Base-by-base conservation (phyloP, 345 rosid species). In the Syzygium jambos region DNA sequence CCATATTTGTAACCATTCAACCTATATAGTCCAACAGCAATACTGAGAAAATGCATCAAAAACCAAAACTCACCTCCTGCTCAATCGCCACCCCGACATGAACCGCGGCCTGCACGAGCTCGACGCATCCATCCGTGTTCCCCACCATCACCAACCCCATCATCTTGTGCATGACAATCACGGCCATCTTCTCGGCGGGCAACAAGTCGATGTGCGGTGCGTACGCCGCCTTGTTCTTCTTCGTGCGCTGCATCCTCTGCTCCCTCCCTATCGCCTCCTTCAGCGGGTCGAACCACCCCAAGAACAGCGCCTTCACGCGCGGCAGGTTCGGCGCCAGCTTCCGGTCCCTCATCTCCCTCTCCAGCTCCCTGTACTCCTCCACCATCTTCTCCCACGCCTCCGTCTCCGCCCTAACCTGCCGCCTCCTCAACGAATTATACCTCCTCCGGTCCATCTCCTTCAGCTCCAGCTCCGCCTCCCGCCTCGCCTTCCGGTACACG, bases 121-220 rank as follows among this genome's bases (percentile, higher is more conserved):
- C 95, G 51, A 96, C 93, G 91, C 94, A 96, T 41, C 98, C 96
- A 87, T 93, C 93, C 84, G 92, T 94, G 77, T 92, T 93, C 4
- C 92, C 95, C 6, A 92, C 92, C 98, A 94, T 95, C 86, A 95
- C 86, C 91, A 97, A 87, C 51, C 92, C 95, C 98, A 97, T 94
- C 96, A 96, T 94, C 94, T 96, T 97, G 86, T 97, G 98, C 99
- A 97, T 97, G 78, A 95, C 95, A 89, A 97, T 95, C 63, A 97
- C 91, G 3, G 98, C 99, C 98, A 97, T 95, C 90, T 96, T 97
- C 90, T 97, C 99, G 10, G 98, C 93, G 5, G 99, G 95, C 84
- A 97, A 88, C 87, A 94, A 91, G 27, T 95, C 98, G 34, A 97
- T 93, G 57, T 96, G 93, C 22, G 97, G 98, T 0, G 98, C 96